Base-by-base conservation (phyloP, 352 stramenopile species). In the Pythium utonaiense region DNA sequence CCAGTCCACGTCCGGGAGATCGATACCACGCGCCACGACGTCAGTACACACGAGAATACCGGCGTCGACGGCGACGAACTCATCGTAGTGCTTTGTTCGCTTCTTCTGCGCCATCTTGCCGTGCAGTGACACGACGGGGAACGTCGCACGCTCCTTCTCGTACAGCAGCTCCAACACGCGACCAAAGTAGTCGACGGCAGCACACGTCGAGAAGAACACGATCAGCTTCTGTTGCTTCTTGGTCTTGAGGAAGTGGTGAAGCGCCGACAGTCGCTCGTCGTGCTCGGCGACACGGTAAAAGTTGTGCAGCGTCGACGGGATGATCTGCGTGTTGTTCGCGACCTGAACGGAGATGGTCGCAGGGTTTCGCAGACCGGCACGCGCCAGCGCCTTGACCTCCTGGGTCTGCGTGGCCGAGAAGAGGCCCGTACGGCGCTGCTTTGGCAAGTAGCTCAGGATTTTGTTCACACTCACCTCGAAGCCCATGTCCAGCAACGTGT, bases 121-220 rank as follows among this genome's bases (percentile, higher is more conserved):
- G 64, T 99, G 96, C 36, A 99, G 70, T 12, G 69, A 69, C 22
- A 96, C 71, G 22, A 97, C 68, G 0, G 78, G 75, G 36, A 84
- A 77, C 17, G 58, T 40, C 3, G 58, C 69, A 7, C 54, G 55
- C 0, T 77, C 66, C 0, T 66, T 49, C 12, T 75, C 73, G 27
- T 85, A 75, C 0, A 98, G 64, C 48, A 91, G 60, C 55, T 97
- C 78, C 17, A 99, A 70, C 30, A 96, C 80, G n/a, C 67, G 73
- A 17, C 84, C 85, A 68, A 99, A 99, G 74, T 98, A 99, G 54
- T 99, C 98, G n/a, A 99, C 98, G 16, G 88, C 93, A 0, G 95
- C 96, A 73, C 98, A 99, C 7, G 98, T 99, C 8, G 98, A 89
- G 62, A 99, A 98, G 77, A 99, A 99, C 4, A 99, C 92, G 47